These are phyloP conservation scores for Ensete ventricosum DNA, from an alignment of 176 grass and related monocot species.

Conservation along the genomic window DNA sequence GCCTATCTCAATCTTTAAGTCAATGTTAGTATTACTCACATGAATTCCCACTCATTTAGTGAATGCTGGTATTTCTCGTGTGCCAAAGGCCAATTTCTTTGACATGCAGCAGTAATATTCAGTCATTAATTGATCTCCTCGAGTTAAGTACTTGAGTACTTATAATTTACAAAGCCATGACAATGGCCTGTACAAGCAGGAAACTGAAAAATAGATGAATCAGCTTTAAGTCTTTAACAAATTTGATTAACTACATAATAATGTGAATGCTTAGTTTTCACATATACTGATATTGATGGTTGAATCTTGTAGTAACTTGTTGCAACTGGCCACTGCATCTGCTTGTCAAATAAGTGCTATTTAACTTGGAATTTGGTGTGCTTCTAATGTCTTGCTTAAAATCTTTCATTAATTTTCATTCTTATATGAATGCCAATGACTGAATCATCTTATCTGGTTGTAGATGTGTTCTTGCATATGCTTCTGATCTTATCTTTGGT, in stretches of 20 bases:
- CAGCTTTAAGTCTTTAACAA: background rate
- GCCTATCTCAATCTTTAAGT: too few species aligned
- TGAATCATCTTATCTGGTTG: slow-evolving; percentile 21
- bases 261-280: background rate
- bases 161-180: background rate
- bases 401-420: background rate
- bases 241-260: background rate
- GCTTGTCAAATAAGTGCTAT: background rate
- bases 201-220: background rate
- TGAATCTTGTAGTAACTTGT: background rate
- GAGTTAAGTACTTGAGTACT: background rate
- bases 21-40: too few species aligned
- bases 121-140: background rate
- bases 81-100: too few species aligned
- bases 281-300: background rate
- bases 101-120: too few species aligned
- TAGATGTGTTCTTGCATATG: slow-evolving; percentile 93
- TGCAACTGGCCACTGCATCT: background rate
- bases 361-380: background rate
- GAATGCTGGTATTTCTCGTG: too few species aligned
- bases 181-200: background rate
- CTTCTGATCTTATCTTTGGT: slow-evolving; percentile 80
- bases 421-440: background rate
- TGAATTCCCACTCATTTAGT: too few species aligned
- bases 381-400: background rate